Conservation (phyloP, 208 protist genomes). For the Crithidia thermophila region DNA sequence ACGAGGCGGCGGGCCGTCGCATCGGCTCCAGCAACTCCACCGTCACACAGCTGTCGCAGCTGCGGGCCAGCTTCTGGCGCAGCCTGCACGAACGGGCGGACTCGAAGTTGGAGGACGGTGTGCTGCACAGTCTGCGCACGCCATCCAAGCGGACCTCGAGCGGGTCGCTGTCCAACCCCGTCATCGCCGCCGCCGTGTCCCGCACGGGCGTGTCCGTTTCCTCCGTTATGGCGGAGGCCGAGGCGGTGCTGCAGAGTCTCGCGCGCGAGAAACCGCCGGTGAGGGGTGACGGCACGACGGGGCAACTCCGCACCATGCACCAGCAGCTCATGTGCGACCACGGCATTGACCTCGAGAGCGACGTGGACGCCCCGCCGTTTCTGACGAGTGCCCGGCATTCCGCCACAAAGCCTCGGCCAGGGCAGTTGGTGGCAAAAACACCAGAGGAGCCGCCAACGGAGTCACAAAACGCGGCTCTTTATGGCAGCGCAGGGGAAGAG, state of each 20-base stretch:
- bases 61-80: constrained; percentile 25
- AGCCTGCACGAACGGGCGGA: constrained; percentile 21
- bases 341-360: constrained; percentile 1
- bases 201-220: neutral
- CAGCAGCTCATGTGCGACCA: constrained; percentile 6
- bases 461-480: too few relatives aligned
- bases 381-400: neutral
- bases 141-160: neutral
- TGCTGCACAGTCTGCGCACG: constrained; percentile 3
- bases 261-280: neutral
- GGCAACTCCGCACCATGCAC: neutral
- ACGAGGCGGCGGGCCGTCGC: constrained; percentile 13
- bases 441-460: too few relatives aligned
- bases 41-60: constrained; percentile 21
- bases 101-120: neutral
- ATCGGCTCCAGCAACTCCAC: constrained; percentile 22
- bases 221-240: neutral
- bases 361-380: constrained; percentile 12
- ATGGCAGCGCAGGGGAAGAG: too few relatives aligned
- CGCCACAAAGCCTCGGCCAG: neutral
- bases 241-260: too few relatives aligned
- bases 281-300: neutral
- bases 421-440: too few relatives aligned
- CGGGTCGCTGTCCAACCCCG: neutral
- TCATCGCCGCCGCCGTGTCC: neutral